Conservation (phyloP, 768 basidiomycete species). For the Phlebiopsis gigantea region DNA sequence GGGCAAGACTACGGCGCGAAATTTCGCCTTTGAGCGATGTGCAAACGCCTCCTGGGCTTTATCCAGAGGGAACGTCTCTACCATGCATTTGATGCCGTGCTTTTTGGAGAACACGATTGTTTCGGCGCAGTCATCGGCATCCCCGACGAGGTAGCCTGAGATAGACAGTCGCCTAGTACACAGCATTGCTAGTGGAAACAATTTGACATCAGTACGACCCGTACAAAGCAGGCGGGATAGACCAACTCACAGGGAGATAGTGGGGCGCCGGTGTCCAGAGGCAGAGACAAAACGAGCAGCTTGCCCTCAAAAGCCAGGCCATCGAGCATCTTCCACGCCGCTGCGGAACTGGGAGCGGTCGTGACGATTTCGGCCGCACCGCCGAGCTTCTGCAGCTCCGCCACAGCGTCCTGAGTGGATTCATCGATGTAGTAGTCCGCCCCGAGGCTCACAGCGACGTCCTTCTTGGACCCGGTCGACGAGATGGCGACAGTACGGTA, state of each 20-base stretch:
- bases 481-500: slow-evolving; percentile 32
- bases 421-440: slow-evolving; percentile 33
- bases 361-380: slow-evolving; percentile 34
- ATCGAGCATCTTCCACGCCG: slow-evolving; percentile 15
- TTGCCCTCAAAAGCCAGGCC: slow-evolving; percentile 20
- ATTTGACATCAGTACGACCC: background rate
- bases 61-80: slow-evolving; percentile 21
- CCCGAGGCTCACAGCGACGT: slow-evolving; percentile 30
- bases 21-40: slow-evolving; percentile 16
- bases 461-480: slow-evolving; percentile 24
- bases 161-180: slow-evolving; percentile 19
- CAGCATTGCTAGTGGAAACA: slow-evolving; percentile 10
- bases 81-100: slow-evolving; percentile 18
- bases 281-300: slow-evolving; percentile 18
- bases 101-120: slow-evolving; percentile 15
- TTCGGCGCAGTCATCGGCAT: slow-evolving; percentile 18
- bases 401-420: slow-evolving; percentile 23
- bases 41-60: slow-evolving; percentile 23
- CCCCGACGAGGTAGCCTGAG: slow-evolving; percentile 20
- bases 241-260: slow-evolving; percentile 15
- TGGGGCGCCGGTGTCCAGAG: slow-evolving; percentile 13
- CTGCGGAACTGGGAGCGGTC: slow-evolving; percentile 24
- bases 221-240: background rate
- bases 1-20: slow-evolving; percentile 21
- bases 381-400: slow-evolving; percentile 29